Evolutionary conservation across 768 basidiomycete species (phyloP).

Genomic region (Cantharellus anzutake): DNA sequence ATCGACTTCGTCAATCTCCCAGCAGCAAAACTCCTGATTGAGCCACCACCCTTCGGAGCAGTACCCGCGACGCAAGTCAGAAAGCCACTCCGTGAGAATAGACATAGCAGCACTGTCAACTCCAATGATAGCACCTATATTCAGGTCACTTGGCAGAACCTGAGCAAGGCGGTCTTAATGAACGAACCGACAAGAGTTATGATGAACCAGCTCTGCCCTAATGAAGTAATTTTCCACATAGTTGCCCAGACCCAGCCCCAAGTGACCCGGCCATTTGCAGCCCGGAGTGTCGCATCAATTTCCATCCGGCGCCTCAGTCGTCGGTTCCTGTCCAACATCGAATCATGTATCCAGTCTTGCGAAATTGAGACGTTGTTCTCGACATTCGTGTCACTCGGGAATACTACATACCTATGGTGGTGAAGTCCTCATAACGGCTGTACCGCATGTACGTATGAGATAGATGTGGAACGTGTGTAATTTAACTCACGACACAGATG

Average conservation of each 20-base stretch:
- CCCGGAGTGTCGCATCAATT: constrained; percentile 30
- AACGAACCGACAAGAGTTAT: constrained; percentile 72
- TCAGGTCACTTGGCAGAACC: not conserved
- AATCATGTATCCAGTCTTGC: constrained; percentile 93
- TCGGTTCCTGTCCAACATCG: constrained; percentile 68
- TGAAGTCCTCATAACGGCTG: constrained; percentile 89
- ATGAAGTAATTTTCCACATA: constrained; percentile 36
- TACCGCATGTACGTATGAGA: not conserved
- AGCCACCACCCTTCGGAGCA: constrained; percentile 97
- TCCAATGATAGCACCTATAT: constrained; percentile 71
- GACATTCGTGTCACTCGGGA: not conserved
- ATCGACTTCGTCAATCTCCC: constrained; percentile 62
- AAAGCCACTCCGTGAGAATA: constrained; percentile 91
- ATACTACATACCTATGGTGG: constrained; percentile 57
- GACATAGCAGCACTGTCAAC: constrained; percentile 88
- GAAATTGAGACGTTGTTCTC: not conserved
- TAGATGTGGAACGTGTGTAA: not conserved
- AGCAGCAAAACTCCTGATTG: constrained; percentile 95
- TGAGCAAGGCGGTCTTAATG: not conserved
- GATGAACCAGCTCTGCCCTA: constrained; percentile 84
- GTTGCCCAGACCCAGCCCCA: constrained; percentile 43
- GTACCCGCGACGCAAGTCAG: constrained; percentile 94
- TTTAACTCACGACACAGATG: not conserved
- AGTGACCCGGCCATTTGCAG: constrained; percentile 32
- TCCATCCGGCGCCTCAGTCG: constrained; percentile 28